Conservation (phyloP, 2,329 filamentous ascomycete genomes). For the Aspergillus caelatus region DNA sequence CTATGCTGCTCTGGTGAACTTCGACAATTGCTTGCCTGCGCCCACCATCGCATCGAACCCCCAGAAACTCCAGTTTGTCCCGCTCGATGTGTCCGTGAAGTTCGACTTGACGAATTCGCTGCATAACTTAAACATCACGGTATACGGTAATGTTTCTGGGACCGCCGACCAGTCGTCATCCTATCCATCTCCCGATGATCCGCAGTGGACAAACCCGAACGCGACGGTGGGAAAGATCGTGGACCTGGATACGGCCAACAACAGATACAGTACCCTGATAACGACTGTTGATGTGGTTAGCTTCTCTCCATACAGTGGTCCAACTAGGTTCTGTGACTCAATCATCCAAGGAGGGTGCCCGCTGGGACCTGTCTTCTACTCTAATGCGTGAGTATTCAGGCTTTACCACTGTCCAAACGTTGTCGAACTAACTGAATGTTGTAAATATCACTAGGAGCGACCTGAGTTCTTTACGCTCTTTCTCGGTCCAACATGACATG, state of each 20-base stretch:
- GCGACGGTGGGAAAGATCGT: conserved; percentile 76
- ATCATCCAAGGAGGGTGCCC: conserved; percentile 69
- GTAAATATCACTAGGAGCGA: conserved; percentile 42
- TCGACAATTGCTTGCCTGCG: conserved; percentile 77
- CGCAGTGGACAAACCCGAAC: conserved; percentile 64
- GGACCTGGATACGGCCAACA: conserved; percentile 59
- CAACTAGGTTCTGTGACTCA: conserved; percentile 67
- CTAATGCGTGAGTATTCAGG: conserved; percentile 48
- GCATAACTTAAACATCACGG: conserved; percentile 72
- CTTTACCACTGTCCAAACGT: not conserved
- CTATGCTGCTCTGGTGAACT: conserved; percentile 70
- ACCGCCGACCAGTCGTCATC: conserved; percentile 52
- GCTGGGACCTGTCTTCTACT: conserved; percentile 70
- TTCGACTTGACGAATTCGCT: conserved; percentile 66
- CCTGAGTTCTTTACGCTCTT: conserved; percentile 63
- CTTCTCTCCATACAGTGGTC: conserved; percentile 68
- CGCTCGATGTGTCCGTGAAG: conserved; percentile 71
- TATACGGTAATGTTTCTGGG: conserved; percentile 91
- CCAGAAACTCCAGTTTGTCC: conserved; percentile 75
- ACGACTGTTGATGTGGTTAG: conserved; percentile 73
- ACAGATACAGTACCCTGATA: conserved; percentile 73
- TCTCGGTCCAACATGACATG: conserved; percentile 75
- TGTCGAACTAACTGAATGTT: conserved; percentile 7
- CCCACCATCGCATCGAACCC: conserved; percentile 62
- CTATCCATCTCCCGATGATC: conserved; percentile 63